These are phyloP conservation scores for Cladorrhinum samala DNA, from an alignment of 495 filamentous ascomycete species.

Conservation along the genomic window DNA sequence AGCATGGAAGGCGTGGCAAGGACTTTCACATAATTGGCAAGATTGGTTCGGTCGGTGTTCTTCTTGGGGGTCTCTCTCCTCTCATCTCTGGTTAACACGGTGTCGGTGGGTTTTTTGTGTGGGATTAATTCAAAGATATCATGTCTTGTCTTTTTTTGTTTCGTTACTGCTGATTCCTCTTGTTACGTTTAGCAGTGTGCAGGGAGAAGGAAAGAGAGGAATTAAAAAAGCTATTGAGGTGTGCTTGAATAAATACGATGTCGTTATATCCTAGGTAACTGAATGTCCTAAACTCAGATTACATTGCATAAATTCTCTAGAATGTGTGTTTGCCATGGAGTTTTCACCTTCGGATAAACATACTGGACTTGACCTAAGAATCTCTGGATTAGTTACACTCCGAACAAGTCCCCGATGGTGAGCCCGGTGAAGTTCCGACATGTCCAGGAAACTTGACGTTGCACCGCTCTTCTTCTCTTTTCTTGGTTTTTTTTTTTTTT, in stretches of 20 bases:
- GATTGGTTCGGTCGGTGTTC: not conserved
- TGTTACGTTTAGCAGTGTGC: too few relatives aligned
- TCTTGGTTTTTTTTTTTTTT: not conserved
- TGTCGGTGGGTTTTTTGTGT: too few relatives aligned
- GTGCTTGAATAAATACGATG: too few relatives aligned
- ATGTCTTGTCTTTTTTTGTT: not conserved
- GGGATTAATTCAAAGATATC: not conserved
- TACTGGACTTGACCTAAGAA: not conserved
- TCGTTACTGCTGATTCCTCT: not conserved
- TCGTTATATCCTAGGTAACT: too few relatives aligned
- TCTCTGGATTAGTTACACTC: not conserved
- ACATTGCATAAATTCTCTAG: too few relatives aligned
- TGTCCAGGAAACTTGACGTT: not conserved
- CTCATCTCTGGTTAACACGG: not conserved
- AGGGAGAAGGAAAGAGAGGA: too few relatives aligned
- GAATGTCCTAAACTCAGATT: too few relatives aligned
- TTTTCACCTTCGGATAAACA: not conserved
- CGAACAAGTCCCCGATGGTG: not conserved
- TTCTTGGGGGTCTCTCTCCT: not conserved
- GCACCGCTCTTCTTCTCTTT: not conserved
- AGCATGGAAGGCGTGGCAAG: not conserved
- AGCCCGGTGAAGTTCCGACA: not conserved
- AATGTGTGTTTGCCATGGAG: not conserved
- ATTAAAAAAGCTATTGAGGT: too few relatives aligned
- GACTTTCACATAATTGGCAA: not conserved